Evolutionary conservation across 2,329 filamentous ascomycete species (phyloP), one percentile per base, ranked within the genome.

Genomic region (Pyrenophora graminea): DNA sequence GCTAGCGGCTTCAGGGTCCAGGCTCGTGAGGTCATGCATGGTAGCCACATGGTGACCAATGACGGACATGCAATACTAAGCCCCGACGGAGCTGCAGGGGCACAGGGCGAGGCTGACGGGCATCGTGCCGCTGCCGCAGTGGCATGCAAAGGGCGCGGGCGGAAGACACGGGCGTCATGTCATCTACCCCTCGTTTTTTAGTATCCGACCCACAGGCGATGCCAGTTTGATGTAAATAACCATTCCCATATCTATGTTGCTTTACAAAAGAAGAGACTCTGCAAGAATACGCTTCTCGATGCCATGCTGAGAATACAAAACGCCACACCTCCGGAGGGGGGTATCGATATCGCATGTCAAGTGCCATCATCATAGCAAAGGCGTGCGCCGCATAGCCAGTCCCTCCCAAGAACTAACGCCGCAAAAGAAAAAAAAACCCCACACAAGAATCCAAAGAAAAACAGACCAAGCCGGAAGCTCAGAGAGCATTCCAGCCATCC

Each of bases 401-500:
- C 36, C 39, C 19, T 31, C 17, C 33, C 30, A 33, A 7, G 34
- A 21, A n/a, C 15, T 13, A 51, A 42, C 45, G 37, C 46, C 51
- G 42, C 46, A 18, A 37, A 27, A 21, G 19, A 27, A 27, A 27
- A 30, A 12, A 36, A 45, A n/a, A 27, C 47, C 33, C 47, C 43
- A 45, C 47, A 51, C 42, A 54, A 38, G 37, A 50, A 49, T 49
- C n/a, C 57, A 61, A 57, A 61, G 61, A 62, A 64, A 64, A 51
- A 30, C 63, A 59, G 64, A 60, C 55, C 57, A 34, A 21, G 27
- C 27, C n/a, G 51, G 55, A 50, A 59, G 51, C 58, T 70, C 63
- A 71, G 40, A 71, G 63, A 58, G 66, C 66, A 65, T 71, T 65
- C 68, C 68, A 71, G 34, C 68, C 68, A 67, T 70, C 68, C 67